Percentiles rank a stretch among this genome's conserved stretches.
Conservation (phyloP, 257 asterid genomes). For the Fraxinus cuspidata region DNA sequence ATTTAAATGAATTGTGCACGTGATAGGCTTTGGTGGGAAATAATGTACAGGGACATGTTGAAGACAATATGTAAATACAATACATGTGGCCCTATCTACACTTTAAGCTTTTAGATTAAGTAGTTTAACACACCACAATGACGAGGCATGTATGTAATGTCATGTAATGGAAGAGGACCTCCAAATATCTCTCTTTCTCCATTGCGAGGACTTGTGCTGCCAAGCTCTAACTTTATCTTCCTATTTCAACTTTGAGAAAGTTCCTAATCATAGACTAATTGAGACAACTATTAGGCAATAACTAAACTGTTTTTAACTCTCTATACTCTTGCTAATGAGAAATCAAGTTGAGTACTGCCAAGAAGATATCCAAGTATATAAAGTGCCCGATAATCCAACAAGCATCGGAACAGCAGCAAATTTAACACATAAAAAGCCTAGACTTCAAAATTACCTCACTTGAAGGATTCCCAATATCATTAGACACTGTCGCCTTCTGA, state of each 20-base stretch:
- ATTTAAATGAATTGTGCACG: not conserved
- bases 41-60: not conserved
- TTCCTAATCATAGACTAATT: not conserved
- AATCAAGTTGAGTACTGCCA: not conserved
- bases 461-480: constrained; percentile 20
- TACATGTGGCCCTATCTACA: not conserved
- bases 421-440: constrained; percentile 6
- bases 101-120: not conserved
- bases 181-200: not conserved
- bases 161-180: not conserved
- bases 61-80: not conserved
- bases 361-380: not conserved
- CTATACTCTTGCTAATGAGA: not conserved
- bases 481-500: constrained; percentile 16
- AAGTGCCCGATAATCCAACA: not conserved
- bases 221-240: not conserved
- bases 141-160: not conserved
- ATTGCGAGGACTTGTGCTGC: not conserved
- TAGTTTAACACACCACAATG: not conserved
- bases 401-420: not conserved
- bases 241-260: not conserved
- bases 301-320: not conserved
- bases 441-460: constrained; percentile 44
- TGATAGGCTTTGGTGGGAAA: not conserved
- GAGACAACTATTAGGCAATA: not conserved